Evolutionary conservation across 306 rosid genomes (phyloP), one percentile per base, ranked within the genome.

Genomic region (Prunus dulcis): DNA sequence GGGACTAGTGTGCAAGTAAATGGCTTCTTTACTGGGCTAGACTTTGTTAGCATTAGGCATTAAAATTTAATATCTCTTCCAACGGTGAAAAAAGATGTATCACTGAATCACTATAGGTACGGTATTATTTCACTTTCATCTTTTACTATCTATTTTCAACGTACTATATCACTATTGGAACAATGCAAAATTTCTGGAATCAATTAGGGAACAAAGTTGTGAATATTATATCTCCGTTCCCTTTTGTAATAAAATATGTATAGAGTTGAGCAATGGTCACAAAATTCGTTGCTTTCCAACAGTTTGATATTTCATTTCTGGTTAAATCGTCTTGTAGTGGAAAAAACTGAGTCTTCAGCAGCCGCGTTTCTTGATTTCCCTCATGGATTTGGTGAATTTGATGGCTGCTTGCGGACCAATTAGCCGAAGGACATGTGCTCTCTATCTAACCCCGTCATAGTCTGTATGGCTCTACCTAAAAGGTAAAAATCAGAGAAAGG

Each of bases 1-100:
- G 43, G 2, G 9, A 38, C 43, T 38, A 7, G 9, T 38, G 0
- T 38, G 9, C 2, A 38, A 38, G 9, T 38, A 38, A 7, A 38
- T 38, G 9, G 0, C 43, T 6, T 38, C 2, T 38, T 4, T 2
- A 38, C 0, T 38, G 0, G 0, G 9, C 2, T 38, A 38, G 9
- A 38, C 9, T 2, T 9, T 38, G 9, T 38, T 38, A 7, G 1
- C 38, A 32, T 32, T 5, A 5, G 6, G 1, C 38, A 0, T 32
- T 32, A 32, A 32, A 32, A 32, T 7, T 32, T 32, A 32, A 32
- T 4, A 32, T 32, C 38, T 32, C 38, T 32, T 32, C 1, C 1
- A 32, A 32, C 1, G 38, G 7, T 32, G 38, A 32, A 34, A 34
- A 32, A 38, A 38, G 2, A 38, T 38, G 43, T 38, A 38, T 7